These are phyloP conservation scores for Amesomyces nigricolor DNA, from an alignment of 2,329 filamentous ascomycete species.

Conservation along the genomic window DNA sequence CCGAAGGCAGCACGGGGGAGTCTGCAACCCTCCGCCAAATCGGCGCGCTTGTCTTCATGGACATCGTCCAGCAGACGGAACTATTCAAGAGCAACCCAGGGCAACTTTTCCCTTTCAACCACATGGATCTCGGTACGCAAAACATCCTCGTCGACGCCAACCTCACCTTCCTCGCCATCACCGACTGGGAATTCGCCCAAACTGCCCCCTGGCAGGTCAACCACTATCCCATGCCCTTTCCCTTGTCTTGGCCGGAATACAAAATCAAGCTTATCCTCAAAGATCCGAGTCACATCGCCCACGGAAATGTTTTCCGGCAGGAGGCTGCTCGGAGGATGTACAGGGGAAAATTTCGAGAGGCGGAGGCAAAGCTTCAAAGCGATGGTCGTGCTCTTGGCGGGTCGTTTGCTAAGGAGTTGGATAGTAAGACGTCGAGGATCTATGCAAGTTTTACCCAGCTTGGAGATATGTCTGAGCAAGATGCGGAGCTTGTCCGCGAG, in stretches of 20 bases:
- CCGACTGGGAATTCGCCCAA: conserved; percentile 33
- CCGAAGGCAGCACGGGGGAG: not conserved
- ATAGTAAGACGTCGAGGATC: not conserved
- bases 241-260: conserved; percentile 19
- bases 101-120: conserved; percentile 26
- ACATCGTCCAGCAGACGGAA: conserved; percentile 24
- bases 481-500: not conserved
- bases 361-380: not conserved
- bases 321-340: not conserved
- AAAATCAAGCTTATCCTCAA: not conserved
- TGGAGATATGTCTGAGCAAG: not conserved
- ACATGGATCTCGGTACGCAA: conserved; percentile 33
- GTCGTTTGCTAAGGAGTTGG: not conserved
- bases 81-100: conserved; percentile 20
- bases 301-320: not conserved
- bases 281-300: not conserved
- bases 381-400: not conserved
- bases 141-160: conserved; percentile 31
- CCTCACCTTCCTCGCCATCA: conserved; percentile 30
- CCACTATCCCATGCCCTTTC: conserved; percentile 31
- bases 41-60: conserved; percentile 24
- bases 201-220: conserved; percentile 29
- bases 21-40: not conserved
- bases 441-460: not conserved
- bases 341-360: not conserved